Evolutionary conservation across 441 rosid genomes (phyloP), one percentile per base, ranked within the genome.

Genomic region (Eutrema salsugineum): DNA sequence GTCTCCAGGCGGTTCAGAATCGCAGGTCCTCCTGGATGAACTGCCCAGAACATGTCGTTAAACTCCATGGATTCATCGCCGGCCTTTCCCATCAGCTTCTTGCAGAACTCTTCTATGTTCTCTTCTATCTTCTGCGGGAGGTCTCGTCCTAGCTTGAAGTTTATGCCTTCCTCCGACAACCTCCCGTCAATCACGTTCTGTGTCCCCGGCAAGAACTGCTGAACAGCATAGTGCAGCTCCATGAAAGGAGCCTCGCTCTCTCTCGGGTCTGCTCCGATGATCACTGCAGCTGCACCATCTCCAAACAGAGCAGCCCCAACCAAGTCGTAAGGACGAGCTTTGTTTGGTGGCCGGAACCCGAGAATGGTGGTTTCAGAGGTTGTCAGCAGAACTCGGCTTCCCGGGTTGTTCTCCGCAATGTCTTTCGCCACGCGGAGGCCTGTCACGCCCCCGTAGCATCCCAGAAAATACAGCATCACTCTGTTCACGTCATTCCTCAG

Each of bases 291-390:
- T 17, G 94, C 97, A 3, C 99, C 98, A 24, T 94, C 99, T 1
- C 93, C 97, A 22, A 94, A 94, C 51, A 94, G 90, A 24, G 98
- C 97, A 12, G 97, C 97, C 30, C 96, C 97, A 0, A 92, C 98
- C 4, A 94, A 87, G 65, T 90, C 91, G 30, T 94, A 88, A 22
- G 94, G 94, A 76, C 94, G 96, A 14, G 83, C 81, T 67, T 83
- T 88, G 85, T 82, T 92, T 1, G 94, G 98, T 1, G 97, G 97
- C 6, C 94, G 91, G 66, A 90, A 94, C 15, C 96, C 96, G 4
- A 88, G 89, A 33, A 94, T 86, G 53, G 96, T 94, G 2, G 96
- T 94, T 56, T 94, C 97, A 11, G 96, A 88, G 27, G 97, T 90
- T 5, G 97, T 85, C 32, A 90, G 61, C 44, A 94, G 70, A 30